Evolutionary conservation across 108 stramenopile species (phyloP), one percentile per base, ranked within the genome.

Genomic region (Mediolabrus comicus): DNA sequence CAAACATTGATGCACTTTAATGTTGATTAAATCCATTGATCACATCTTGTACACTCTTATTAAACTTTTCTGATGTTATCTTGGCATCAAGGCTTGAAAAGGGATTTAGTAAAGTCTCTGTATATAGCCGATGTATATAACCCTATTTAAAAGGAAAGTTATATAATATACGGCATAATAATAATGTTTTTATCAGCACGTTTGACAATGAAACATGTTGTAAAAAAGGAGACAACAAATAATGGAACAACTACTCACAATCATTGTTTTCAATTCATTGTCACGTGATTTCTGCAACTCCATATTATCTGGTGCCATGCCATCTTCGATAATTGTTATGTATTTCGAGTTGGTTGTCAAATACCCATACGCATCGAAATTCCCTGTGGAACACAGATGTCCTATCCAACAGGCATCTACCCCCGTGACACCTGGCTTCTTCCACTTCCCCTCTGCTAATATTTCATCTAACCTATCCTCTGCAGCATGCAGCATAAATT

Each of bases 321-420:
- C 28, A 31, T 77, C 75, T 59, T 77, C 69, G 0, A 65, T 51
- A 0, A 77, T 68, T 35, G 54, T 52, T 13, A 77, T 49, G 54
- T 77, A 77, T 29, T 46, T 64, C 3, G 33, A 25, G 60, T 77
- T 77, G 13, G 69, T 77, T 16, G 75, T 77, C 34, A 68, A 68
- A 46, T 77, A 77, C 69, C 75, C 75, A 65, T 65, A 77, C 4
- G 75, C 75, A 39, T 64, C 59, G 4, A 69, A 69, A 51, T 53
- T 69, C 69, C 59, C 75, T 32, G 59, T 62, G 14, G 66, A 53
- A 39, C 61, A 65, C 11, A 77, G 28, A 28, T 59, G 34, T 4
- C 75, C 75, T 39, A 77, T 60, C 75, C 75, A 77, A 65, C 75
- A 77, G 1, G 75, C 68, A 70, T 77, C 75, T 35, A 41, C 36